Evolutionary conservation across 306 rosid species (phyloP).

Genomic region (Ziziphus jujuba): DNA sequence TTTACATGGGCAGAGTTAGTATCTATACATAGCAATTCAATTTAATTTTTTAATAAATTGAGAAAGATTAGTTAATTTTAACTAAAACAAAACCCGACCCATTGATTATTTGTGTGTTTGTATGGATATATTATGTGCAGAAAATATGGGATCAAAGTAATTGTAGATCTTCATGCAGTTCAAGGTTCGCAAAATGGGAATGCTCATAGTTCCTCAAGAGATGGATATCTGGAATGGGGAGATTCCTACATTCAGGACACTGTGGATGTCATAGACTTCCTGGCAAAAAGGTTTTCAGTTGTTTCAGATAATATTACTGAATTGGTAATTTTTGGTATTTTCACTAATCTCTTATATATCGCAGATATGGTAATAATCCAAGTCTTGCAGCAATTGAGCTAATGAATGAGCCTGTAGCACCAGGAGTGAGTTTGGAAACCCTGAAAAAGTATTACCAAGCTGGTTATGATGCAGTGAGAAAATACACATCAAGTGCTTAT

Average conservation of each 20-base stretch:
- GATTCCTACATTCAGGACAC: conserved; percentile 45
- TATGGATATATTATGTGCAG: conserved; percentile 24
- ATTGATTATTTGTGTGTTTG: too few species aligned
- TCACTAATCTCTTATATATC: not conserved
- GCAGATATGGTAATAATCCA: conserved; percentile 42
- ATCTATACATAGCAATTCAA: not conserved
- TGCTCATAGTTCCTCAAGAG: conserved; percentile 61
- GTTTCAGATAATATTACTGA: too few species aligned
- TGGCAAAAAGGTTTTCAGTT: conserved; percentile 54
- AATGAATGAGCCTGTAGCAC: conserved; percentile 58
- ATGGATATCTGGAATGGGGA: conserved; percentile 60
- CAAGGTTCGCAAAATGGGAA: conserved; percentile 60
- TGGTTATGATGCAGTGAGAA: conserved; percentile 50
- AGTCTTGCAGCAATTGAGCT: conserved; percentile 49
- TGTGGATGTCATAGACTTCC: conserved; percentile 49
- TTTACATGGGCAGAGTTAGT: conserved; percentile 74
- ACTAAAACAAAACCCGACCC: too few species aligned
- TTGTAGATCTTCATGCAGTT: conserved; percentile 62
- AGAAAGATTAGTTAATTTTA: too few species aligned
- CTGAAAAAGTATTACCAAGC: conserved; percentile 42
- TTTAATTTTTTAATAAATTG: too few species aligned
- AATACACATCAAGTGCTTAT: conserved; percentile 39
- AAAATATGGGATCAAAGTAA: conserved; percentile 51
- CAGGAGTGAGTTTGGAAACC: conserved; percentile 33
- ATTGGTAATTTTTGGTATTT: too few species aligned